Evolutionary conservation across 805 yeast species (phyloP), one percentile per base, ranked within the genome.

Genomic region (Blastobotrys mokoenaii): DNA sequence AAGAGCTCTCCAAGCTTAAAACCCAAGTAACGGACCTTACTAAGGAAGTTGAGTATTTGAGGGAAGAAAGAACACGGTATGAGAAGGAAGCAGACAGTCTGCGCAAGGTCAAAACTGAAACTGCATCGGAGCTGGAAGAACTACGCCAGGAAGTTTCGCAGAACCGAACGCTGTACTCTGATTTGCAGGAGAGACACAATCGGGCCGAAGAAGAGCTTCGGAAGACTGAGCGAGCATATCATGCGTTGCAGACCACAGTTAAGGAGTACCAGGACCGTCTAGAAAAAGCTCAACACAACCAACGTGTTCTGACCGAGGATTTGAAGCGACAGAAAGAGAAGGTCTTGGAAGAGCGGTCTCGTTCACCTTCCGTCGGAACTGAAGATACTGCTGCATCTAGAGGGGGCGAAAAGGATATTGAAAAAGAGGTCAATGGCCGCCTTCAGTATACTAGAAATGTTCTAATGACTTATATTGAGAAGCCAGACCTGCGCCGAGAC

Each of bases 1-100:
- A 84, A 31, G 95, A 85, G 48, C 53, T 80, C 8, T 89, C 82
- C 30, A 89, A 82, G 32, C 57, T 72, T 43, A 74, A 71, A 36
- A 64, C 74, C 38, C 72, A 71, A 46, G 59, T 63, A 31, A 49
- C 55, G 3, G 72, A 67, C 43, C 60, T 79, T 32, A 71, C 64
- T 57, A 66, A 61, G 51, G 54, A 66, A 14, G 46, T 58, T 9
- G 44, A 45, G 17, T 44, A 41, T 27, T 59, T 65, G 45, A 70
- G 69, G 25, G 46, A 61, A 51, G 64, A 77, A 60, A 68, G 63
- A 37, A 33, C 49, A 3, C 44, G 57, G 11, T 48, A 45, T 25
- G 30, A 29, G 17, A 25, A 50, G 32, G 59, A 56, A 11, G 40
- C 57, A 4, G 45, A 38, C 6, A 57, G 56, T 18, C 44, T 51